Evolutionary conservation across 176 grass and related monocot genomes (phyloP).

Genomic region (Hsuehochloa calcarea): DNA sequence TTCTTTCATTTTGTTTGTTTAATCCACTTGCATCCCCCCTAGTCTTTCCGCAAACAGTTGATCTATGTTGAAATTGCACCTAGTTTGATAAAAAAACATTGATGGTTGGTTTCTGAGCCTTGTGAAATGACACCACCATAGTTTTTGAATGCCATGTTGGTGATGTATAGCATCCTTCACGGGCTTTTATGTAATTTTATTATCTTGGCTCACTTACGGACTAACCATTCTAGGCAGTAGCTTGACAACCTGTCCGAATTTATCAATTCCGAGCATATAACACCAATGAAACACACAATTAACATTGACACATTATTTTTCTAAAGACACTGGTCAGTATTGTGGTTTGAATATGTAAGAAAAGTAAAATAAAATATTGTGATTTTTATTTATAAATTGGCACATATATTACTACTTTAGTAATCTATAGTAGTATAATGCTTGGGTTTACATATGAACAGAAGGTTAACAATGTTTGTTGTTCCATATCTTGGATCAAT

Average conservation of each 20-base stretch:
- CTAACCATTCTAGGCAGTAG: background rate
- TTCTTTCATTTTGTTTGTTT: background rate
- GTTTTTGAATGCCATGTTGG: background rate
- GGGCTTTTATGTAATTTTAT: background rate
- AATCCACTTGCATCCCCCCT: background rate
- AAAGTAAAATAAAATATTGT: background rate
- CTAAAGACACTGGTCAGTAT: background rate
- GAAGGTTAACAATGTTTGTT: background rate
- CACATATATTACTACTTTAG: background rate
- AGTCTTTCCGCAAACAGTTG: background rate
- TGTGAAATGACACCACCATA: background rate
- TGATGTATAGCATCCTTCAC: background rate
- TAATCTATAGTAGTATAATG: background rate
- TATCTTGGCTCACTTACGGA: background rate
- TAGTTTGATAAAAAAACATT: background rate
- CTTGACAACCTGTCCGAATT: background rate
- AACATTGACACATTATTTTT: background rate
- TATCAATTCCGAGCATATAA: slow-evolving; percentile 10
- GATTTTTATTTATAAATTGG: background rate
- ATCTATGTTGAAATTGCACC: background rate
- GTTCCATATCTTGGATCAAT: background rate
- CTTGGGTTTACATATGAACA: background rate
- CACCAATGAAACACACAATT: background rate
- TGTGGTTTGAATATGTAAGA: background rate
- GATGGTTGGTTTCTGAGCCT: background rate